Evolutionary conservation across 2,329 filamentous ascomycete genomes (phyloP).

Genomic region (Rhynchosporium graminicola): DNA sequence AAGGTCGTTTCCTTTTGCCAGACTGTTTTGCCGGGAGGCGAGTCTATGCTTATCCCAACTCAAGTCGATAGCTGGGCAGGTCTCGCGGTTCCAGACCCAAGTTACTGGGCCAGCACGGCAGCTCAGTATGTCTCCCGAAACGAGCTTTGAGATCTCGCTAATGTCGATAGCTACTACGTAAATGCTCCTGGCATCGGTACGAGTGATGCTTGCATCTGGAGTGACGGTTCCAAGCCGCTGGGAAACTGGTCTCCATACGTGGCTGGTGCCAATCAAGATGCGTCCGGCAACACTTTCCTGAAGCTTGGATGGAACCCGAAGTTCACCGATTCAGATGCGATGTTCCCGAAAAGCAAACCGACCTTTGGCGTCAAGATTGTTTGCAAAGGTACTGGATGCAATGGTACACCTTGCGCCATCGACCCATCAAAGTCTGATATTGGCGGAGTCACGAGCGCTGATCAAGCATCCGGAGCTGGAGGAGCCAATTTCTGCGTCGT

Average conservation of each 20-base stretch:
- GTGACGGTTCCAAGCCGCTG: slow-evolving; percentile 58
- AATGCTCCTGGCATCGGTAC: slow-evolving; percentile 68
- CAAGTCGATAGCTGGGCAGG: slow-evolving; percentile 56
- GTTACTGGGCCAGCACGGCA: slow-evolving; percentile 72
- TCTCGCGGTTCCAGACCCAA: slow-evolving; percentile 68
- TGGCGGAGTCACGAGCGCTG: slow-evolving; percentile 59
- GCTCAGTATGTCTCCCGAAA: slow-evolving; percentile 63
- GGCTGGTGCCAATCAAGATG: slow-evolving; percentile 71
- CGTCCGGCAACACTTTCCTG: slow-evolving; percentile 66
- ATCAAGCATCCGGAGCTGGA: slow-evolving; percentile 61
- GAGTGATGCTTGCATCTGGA: slow-evolving; percentile 70
- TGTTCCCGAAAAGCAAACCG: slow-evolving; percentile 52
- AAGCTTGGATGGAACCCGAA: slow-evolving; percentile 81
- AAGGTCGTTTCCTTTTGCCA: slow-evolving; percentile 71
- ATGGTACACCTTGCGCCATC: slow-evolving; percentile 73
- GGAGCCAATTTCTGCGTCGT: slow-evolving; percentile 74
- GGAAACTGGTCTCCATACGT: slow-evolving; percentile 81
- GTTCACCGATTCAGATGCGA: slow-evolving; percentile 58
- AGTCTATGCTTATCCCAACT: slow-evolving; percentile 83
- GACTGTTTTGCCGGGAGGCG: slow-evolving; percentile 76
- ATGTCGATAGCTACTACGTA: slow-evolving; percentile 65
- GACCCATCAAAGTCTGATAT: slow-evolving; percentile 58
- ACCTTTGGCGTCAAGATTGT: slow-evolving; percentile 69
- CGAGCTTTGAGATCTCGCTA: slow-evolving; percentile 23
- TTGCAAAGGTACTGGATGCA: slow-evolving; percentile 66